Evolutionary conservation across 495 filamentous ascomycete species (phyloP).

Genomic region (Amniculicola lignicola): DNA sequence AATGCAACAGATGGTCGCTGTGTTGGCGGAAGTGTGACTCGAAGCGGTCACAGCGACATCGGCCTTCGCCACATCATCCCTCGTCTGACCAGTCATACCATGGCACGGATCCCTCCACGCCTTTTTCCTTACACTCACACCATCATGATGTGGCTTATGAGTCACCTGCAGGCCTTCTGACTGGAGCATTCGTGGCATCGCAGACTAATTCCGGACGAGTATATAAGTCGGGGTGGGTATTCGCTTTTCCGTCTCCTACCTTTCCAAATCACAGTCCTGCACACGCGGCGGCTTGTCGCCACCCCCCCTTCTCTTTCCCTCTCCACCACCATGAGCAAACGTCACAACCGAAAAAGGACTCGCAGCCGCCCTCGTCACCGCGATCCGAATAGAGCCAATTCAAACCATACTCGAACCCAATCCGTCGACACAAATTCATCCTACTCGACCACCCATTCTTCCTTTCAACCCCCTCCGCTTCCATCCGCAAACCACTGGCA

Average conservation of each 20-base stretch:
- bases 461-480: slow-evolving; percentile 17
- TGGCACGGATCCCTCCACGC: slow-evolving; percentile 5
- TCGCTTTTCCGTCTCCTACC: neutral
- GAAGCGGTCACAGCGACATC: slow-evolving; percentile 8
- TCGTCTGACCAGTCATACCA: slow-evolving; percentile 21
- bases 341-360: slow-evolving; percentile 39
- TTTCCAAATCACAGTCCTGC: slow-evolving; percentile 4
- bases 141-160: slow-evolving; percentile 25
- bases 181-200: slow-evolving; percentile 2
- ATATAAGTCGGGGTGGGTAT: slow-evolving; percentile 24
- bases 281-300: slow-evolving; percentile 11
- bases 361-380: slow-evolving; percentile 40
- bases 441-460: slow-evolving; percentile 18
- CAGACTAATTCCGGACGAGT: slow-evolving; percentile 3
- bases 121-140: slow-evolving; percentile 7
- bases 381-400: slow-evolving; percentile 26
- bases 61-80: slow-evolving; percentile 21
- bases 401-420: slow-evolving; percentile 20
- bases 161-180: slow-evolving; percentile 24
- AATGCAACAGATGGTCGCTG: neutral
- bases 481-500: slow-evolving; percentile 29
- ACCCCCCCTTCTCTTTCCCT: slow-evolving; percentile 9
- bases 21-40: slow-evolving; percentile 22
- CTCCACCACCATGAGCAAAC: slow-evolving; percentile 33
- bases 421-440: slow-evolving; percentile 20